phyloP scores from a whole-genome alignment of 2,329 filamentous ascomycete species.

The Colletotrichum gigasporum region DNA sequence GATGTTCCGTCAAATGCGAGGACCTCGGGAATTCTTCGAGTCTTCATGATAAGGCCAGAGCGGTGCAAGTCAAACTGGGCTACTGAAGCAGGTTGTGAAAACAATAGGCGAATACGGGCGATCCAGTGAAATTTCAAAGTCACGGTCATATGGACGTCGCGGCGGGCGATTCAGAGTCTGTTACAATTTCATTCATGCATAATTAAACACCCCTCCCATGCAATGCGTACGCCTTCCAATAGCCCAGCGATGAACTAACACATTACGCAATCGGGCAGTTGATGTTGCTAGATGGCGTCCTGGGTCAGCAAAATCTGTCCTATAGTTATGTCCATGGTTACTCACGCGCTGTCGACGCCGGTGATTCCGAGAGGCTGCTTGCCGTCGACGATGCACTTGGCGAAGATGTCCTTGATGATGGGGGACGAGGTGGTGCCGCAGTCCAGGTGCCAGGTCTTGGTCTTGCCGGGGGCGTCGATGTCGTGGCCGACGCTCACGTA shows the following conservation, averaged over 20 bases:
- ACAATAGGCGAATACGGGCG: too few species aligned
- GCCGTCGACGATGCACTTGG: conserved; percentile 13
- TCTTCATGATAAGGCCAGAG: too few species aligned
- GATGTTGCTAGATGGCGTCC: background rate
- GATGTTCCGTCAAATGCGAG: too few species aligned
- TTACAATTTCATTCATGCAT: too few species aligned
- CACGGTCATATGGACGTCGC: too few species aligned
- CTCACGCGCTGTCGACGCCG: conserved; percentile 1
- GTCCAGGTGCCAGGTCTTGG: conserved; percentile 15
- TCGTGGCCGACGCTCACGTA: conserved; percentile 13
- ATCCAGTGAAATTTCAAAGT: too few species aligned
- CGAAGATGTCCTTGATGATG: conserved; percentile 22
- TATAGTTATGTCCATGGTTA: background rate
- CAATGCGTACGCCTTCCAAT: too few species aligned
- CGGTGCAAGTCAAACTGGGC: too few species aligned
- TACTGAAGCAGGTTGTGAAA: too few species aligned
- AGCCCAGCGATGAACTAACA: background rate
- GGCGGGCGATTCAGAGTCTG: too few species aligned
- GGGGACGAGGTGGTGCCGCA: conserved; percentile 12
- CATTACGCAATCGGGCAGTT: conserved; percentile 7
- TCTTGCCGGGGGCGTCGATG: background rate
- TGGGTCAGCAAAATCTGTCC: background rate
- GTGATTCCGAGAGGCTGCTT: conserved; percentile 2
- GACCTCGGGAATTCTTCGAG: too few species aligned
- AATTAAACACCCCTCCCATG: too few species aligned